Conservation (phyloP, 306 rosid species). For the Vigna radiata region DNA sequence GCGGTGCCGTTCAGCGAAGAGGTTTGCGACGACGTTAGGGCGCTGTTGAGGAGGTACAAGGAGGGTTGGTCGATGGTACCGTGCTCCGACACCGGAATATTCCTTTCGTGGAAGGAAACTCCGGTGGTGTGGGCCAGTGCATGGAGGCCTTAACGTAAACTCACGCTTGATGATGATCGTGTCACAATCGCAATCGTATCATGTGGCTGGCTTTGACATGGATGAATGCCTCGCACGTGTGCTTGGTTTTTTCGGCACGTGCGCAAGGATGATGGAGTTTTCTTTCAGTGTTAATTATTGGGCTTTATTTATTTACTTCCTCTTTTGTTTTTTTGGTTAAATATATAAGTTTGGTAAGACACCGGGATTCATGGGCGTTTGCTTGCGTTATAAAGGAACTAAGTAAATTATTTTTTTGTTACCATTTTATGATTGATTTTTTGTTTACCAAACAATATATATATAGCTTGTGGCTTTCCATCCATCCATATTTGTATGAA, state of each 20-base stretch:
- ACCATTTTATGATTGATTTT: slow-evolving; percentile 45
- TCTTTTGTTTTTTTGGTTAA: background rate
- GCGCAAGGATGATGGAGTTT: slow-evolving; percentile 41
- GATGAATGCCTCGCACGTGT: slow-evolving; percentile 57
- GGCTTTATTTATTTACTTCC: background rate
- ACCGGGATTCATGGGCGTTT: slow-evolving; percentile 45
- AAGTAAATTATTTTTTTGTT: slow-evolving; percentile 46
- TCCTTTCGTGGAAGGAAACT: slow-evolving; percentile 86
- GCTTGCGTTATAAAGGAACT: slow-evolving; percentile 55
- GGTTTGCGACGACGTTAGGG: slow-evolving; percentile 86
- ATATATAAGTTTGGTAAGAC: slow-evolving; percentile 47
- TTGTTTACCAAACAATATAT: slow-evolving; percentile 21
- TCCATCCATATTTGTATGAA: slow-evolving; percentile 34
- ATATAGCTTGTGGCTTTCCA: slow-evolving; percentile 44
- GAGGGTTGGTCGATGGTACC: slow-evolving; percentile 90
- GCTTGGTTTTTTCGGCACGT: slow-evolving; percentile 58
- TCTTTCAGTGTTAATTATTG: slow-evolving; percentile 1
- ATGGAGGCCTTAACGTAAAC: slow-evolving; percentile 71
- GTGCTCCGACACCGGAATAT: slow-evolving; percentile 75
- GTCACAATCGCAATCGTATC: background rate
- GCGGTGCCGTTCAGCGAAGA: slow-evolving; percentile 77
- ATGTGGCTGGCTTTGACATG: background rate
- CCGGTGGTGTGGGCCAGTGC: slow-evolving; percentile 98
- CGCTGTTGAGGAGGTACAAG: slow-evolving; percentile 82
- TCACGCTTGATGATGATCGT: background rate